Evolutionary conservation across 768 basidiomycete genomes (phyloP).

Genomic region (Daedalea quercina): DNA sequence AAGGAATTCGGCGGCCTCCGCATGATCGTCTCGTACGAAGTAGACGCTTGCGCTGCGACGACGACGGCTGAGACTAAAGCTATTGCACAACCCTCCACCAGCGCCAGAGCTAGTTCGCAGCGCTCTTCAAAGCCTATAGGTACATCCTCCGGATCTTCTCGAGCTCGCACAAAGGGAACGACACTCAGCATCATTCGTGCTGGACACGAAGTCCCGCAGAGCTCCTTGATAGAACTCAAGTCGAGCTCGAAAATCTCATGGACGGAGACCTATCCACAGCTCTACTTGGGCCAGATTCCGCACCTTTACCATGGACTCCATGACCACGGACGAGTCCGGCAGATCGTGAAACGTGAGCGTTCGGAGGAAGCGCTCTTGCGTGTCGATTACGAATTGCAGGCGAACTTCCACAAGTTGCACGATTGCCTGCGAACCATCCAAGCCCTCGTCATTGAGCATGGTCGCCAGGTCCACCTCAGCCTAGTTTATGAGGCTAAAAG

Average conservation of each 20-base stretch:
- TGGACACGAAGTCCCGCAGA: conserved; percentile 28
- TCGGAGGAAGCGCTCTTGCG: no score
- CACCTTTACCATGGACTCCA: no score
- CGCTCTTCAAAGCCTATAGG: no score
- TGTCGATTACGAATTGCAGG: no score
- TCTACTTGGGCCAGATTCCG: conserved; percentile 35
- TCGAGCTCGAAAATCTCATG: conserved; percentile 34
- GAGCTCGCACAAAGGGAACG: background rate
- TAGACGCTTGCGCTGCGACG: conserved; percentile 18
- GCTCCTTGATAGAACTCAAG: conserved; percentile 22
- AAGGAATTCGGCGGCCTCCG: conserved; percentile 14
- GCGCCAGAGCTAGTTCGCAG: no score
- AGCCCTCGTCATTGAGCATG: conserved; percentile 42
- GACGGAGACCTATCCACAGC: conserved; percentile 56
- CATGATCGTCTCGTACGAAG: conserved; percentile 20
- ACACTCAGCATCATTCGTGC: conserved; percentile 18
- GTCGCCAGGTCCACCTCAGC: conserved; percentile 44
- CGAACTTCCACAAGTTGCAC: conserved; percentile 22
- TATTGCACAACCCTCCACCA: no score
- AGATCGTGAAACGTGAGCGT: no score
- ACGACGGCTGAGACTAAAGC: background rate
- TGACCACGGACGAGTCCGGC: no score
- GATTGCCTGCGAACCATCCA: conserved; percentile 31
- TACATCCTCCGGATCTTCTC: no score
- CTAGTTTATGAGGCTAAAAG: conserved; percentile 38